Conservation (phyloP, 176 grass and related monocot species). For the Oryza rufipogon region DNA sequence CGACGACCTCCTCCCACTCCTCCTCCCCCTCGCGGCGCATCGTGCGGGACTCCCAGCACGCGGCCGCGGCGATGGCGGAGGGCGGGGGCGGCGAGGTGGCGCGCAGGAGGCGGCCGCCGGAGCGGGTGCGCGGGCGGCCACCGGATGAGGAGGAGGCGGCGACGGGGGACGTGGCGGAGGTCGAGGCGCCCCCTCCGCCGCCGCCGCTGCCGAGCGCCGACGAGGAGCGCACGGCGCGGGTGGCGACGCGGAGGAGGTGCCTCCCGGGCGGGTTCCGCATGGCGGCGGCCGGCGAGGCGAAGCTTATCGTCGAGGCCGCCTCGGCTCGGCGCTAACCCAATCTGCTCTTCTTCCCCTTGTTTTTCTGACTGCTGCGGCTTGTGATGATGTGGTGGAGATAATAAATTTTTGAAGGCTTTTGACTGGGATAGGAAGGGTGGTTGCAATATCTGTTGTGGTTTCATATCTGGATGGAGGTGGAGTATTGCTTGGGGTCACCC, state of each 20-base stretch:
- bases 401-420: slow-evolving; percentile 24
- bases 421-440: not conserved
- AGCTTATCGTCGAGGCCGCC: slow-evolving; percentile 6
- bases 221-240: slow-evolving; percentile 46
- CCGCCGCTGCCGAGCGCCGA: slow-evolving; percentile 14
- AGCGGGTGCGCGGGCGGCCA: slow-evolving; percentile 32
- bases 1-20: slow-evolving; percentile 65
- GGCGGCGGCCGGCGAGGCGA: not conserved
- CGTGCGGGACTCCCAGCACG: slow-evolving; percentile 49
- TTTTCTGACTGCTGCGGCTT: not conserved
- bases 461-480: slow-evolving; percentile 28
- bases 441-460: slow-evolving; percentile 24
- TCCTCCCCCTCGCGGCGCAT: slow-evolving; percentile 48
- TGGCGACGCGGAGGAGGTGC: slow-evolving; percentile 60
- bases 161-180: slow-evolving; percentile 35
- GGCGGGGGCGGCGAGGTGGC: slow-evolving; percentile 51
- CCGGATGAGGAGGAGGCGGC: slow-evolving; percentile 26
- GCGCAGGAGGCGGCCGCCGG: slow-evolving; percentile 34
- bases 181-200: slow-evolving; percentile 17
- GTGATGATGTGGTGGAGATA: not conserved
- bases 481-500: slow-evolving; percentile 61
- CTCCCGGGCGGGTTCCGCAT: slow-evolving; percentile 65
- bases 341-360: not conserved
- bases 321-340: slow-evolving; percentile 9
- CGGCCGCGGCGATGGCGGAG: slow-evolving; percentile 38